Conservation (phyloP, 2,329 filamentous ascomycete genomes). For the Penicillium sumatraense region DNA sequence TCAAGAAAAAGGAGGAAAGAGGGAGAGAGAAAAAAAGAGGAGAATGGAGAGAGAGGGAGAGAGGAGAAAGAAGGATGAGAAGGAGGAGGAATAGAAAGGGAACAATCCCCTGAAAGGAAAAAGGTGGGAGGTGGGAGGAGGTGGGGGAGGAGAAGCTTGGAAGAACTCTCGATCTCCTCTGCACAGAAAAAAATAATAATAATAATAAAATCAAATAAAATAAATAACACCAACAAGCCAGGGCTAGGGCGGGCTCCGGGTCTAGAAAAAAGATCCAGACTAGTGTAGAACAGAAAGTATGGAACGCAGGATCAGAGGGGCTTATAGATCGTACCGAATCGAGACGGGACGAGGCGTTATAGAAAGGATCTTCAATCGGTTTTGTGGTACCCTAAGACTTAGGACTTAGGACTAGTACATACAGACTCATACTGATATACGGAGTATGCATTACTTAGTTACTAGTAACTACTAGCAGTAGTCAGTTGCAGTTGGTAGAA, state of each 20-base stretch:
- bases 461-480: too few species aligned
- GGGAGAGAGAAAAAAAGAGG: not conserved
- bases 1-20: not conserved
- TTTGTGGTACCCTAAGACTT: too few species aligned
- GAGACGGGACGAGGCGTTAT: too few species aligned
- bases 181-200: not conserved
- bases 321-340: too few species aligned
- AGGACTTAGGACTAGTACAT: too few species aligned
- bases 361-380: too few species aligned
- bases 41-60: not conserved
- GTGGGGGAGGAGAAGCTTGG: not conserved
- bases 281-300: not conserved
- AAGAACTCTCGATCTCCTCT: not conserved
- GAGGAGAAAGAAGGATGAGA: not conserved
- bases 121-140: not conserved
- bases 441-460: too few species aligned
- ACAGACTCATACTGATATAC: too few species aligned
- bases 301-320: not conserved
- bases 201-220: not conserved
- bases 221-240: not conserved
- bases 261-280: not conserved
- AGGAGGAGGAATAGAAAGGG: not conserved
- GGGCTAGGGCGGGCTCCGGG: not conserved
- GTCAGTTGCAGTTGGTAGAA: too few species aligned
- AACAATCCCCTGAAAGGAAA: constrained; percentile 1